A percentile compares a stretch with the other conserved stretches of the same genome.
Conservation (phyloP, 2,329 filamentous ascomycete species). For the Hysterium pulicare region DNA sequence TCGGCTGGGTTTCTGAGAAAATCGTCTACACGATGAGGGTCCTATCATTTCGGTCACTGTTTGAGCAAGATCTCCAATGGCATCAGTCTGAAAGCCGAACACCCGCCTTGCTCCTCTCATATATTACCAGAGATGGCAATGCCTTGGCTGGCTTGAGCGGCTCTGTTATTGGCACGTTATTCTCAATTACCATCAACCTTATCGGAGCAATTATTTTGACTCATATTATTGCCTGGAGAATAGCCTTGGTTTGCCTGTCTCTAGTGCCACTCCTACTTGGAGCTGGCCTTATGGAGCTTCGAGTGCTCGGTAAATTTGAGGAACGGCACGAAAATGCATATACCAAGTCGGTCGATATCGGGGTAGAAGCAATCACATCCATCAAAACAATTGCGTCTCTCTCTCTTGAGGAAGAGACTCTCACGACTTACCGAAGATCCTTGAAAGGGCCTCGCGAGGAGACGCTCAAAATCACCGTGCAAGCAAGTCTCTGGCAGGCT, state of each 20-base stretch:
- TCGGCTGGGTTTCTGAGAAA: conserved; percentile 61
- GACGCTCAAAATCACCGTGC: conserved; percentile 47
- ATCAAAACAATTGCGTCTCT: conserved; percentile 53
- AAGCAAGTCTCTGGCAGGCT: conserved; percentile 59
- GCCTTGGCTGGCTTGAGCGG: conserved; percentile 67
- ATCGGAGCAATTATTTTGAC: conserved; percentile 65
- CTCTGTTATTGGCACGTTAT: conserved; percentile 66
- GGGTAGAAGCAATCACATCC: conserved; percentile 50
- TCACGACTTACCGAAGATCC: conserved; percentile 45
- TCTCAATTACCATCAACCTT: conserved; percentile 67
- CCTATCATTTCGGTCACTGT: conserved; percentile 61
- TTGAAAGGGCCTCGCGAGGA: conserved; percentile 48
- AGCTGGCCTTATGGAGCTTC: conserved; percentile 66
- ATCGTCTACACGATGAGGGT: conserved; percentile 62
- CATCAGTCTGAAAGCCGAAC: conserved; percentile 61
- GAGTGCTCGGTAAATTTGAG: conserved; percentile 58
- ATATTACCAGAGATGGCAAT: conserved; percentile 67
- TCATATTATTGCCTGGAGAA: conserved; percentile 72
- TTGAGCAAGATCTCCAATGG: conserved; percentile 67
- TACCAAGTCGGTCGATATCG: conserved; percentile 49
- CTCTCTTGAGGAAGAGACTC: conserved; percentile 50
- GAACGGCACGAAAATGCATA: conserved; percentile 51
- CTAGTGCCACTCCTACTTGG: conserved; percentile 66
- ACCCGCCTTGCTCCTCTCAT: conserved; percentile 60
- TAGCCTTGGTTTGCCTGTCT: conserved; percentile 68